These are phyloP conservation scores for Penicillium waksmanii DNA, from an alignment of 495 filamentous ascomycete species.

Conservation along the genomic window DNA sequence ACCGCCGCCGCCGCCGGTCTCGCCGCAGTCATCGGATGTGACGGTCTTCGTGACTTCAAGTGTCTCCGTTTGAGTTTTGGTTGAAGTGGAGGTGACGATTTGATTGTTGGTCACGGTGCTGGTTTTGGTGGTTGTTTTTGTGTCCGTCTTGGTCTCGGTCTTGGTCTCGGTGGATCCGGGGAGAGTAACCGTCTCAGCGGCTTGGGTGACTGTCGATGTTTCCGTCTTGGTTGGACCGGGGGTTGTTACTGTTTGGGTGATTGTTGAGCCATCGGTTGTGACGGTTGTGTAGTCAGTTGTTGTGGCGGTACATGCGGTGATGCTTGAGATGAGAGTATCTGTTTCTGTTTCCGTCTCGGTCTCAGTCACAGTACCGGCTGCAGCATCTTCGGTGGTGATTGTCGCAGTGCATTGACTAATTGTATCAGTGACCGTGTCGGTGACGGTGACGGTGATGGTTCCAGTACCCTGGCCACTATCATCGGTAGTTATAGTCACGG, in stretches of 20 bases:
- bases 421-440: conserved; percentile 6
- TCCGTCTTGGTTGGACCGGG: not conserved
- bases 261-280: conserved; percentile 2
- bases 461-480: not conserved
- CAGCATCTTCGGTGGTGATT: not conserved
- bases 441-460: conserved; percentile 5
- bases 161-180: conserved; percentile 6
- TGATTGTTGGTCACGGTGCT: conserved; percentile 16
- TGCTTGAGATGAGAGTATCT: not conserved
- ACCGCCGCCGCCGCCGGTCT: conserved; percentile 26
- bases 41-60: conserved; percentile 12
- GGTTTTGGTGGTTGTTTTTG: conserved; percentile 10
- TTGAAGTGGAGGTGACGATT: conserved; percentile 10
- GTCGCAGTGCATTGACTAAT: conserved; percentile 4
- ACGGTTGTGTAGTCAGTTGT: conserved; percentile 2
- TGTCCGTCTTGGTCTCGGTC: conserved; percentile 6
- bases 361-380: not conserved
- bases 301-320: not conserved
- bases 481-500: conserved; percentile 8
- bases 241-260: conserved; percentile 2
- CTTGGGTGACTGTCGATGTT: not conserved
- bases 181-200: conserved; percentile 3
- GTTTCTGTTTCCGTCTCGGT: not conserved
- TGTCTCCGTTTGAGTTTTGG: conserved; percentile 3
- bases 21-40: conserved; percentile 7